Evolutionary conservation across 805 yeast genomes (phyloP).

Genomic region (Grigorovia transvaalensis): DNA sequence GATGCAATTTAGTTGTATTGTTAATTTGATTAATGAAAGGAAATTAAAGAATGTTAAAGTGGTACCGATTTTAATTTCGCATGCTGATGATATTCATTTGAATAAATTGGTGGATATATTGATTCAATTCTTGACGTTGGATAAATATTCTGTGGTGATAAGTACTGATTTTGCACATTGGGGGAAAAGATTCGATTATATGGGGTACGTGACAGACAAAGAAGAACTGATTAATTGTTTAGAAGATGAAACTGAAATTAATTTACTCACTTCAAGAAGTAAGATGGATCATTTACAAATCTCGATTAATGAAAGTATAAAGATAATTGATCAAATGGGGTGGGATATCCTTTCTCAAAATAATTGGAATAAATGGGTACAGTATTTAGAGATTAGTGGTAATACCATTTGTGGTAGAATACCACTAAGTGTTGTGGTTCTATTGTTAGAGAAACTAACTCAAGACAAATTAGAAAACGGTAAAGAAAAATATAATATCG

Average conservation of each 20-base stretch:
- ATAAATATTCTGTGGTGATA: conserved; percentile 42
- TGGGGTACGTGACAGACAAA: conserved; percentile 34
- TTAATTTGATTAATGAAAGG: conserved; percentile 8
- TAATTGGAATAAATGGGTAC: conserved; percentile 44
- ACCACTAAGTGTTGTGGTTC: conserved; percentile 59
- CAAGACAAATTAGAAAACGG: background rate
- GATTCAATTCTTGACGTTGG: conserved; percentile 44
- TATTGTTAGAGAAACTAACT: conserved; percentile 30
- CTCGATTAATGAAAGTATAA: conserved; percentile 66
- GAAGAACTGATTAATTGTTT: conserved; percentile 22
- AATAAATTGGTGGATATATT: conserved; percentile 38
- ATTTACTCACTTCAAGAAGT: conserved; percentile 21
- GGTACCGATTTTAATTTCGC: conserved; percentile 75
- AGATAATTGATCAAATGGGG: conserved; percentile 57
- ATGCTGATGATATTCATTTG: conserved; percentile 38
- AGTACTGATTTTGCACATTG: conserved; percentile 95
- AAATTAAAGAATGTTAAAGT: conserved; percentile 35
- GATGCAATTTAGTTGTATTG: conserved; percentile 66
- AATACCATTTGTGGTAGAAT: conserved; percentile 92
- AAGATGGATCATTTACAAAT: conserved; percentile 24
- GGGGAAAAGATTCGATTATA: conserved; percentile 61
- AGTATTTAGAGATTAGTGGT: conserved; percentile 58
- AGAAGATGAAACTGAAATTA: conserved; percentile 27
- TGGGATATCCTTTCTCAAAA: conserved; percentile 37
- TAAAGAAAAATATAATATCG: conserved; percentile 4